phyloP scores from a whole-genome alignment of 305 asterid genomes.

The Fraxinus paxiana region DNA sequence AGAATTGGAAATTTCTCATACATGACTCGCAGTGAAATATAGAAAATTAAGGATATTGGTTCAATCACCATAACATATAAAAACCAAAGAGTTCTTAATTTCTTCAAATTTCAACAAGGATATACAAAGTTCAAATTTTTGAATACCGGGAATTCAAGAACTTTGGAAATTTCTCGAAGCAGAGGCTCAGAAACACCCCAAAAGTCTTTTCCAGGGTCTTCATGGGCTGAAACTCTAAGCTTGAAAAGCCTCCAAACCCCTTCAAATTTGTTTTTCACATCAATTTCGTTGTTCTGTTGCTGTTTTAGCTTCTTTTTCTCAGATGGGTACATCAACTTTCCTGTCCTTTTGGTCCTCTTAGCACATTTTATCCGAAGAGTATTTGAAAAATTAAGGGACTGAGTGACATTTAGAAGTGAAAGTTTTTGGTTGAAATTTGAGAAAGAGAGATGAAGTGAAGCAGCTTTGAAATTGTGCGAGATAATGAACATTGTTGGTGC shows the following conservation, averaged over 20 bases:
- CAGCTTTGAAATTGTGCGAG: slow-evolving; percentile 29
- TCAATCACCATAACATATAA: slow-evolving; percentile 12
- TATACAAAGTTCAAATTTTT: slow-evolving; percentile 1
- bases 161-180: slow-evolving; percentile 70
- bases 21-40: not conserved
- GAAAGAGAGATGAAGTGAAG: slow-evolving; percentile 32
- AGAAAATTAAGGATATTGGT: not conserved
- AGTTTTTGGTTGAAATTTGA: slow-evolving; percentile 26
- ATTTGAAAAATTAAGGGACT: slow-evolving; percentile 23
- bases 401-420: slow-evolving; percentile 23
- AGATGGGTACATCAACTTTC: slow-evolving; percentile 88
- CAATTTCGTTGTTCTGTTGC: slow-evolving; percentile 34
- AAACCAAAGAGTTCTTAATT: not conserved
- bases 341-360: slow-evolving; percentile 64
- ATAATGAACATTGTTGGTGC: slow-evolving; percentile 37
- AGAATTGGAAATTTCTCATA: not conserved
- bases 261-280: slow-evolving; percentile 34
- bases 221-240: slow-evolving; percentile 62
- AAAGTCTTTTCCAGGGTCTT: slow-evolving; percentile 90
- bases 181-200: slow-evolving; percentile 64
- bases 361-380: slow-evolving; percentile 42
- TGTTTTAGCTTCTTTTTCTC: slow-evolving; percentile 76
- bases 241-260: slow-evolving; percentile 86
- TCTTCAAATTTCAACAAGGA: not conserved
- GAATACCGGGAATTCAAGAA: slow-evolving; percentile 85